A percentile compares a stretch with the other conserved stretches of the same genome.
These are phyloP conservation scores for Alnus glutinosa DNA, from an alignment of 306 rosid species.

Conservation along the genomic window DNA sequence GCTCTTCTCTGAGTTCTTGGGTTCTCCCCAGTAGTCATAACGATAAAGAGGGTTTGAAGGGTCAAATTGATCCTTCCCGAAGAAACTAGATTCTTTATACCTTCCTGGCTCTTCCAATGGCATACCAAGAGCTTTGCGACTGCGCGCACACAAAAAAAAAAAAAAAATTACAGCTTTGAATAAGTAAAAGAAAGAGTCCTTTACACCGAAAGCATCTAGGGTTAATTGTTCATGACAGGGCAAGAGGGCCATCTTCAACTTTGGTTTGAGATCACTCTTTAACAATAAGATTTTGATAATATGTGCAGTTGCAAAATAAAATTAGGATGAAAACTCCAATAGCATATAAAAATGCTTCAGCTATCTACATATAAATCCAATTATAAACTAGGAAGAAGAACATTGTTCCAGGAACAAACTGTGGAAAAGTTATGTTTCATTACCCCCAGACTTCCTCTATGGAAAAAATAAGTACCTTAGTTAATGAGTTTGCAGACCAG, in stretches of 20 bases:
- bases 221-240: neutral
- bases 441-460: neutral
- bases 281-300: neutral
- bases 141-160: conserved; percentile 4
- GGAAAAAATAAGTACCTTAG: neutral
- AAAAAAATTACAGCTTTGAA: conserved; percentile 6
- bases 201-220: too few species aligned
- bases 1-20: conserved; percentile 93
- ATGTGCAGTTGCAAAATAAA: neutral
- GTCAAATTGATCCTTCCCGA: conserved; percentile 76
- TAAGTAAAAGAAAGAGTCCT: neutral
- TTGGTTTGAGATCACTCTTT: neutral
- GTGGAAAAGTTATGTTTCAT: neutral
- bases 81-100: conserved; percentile 68
- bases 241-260: neutral
- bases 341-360: neutral
- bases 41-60: conserved; percentile 80
- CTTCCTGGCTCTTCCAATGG: conserved; percentile 98
- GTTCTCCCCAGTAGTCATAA: conserved; percentile 96
- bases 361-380: neutral
- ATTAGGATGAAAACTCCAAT: neutral
- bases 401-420: neutral
- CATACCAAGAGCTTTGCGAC: conserved; percentile 82
- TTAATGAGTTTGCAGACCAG: neutral
- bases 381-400: neutral